Evolutionary conservation across 805 yeast genomes (phyloP), one percentile per base, ranked within the genome.

Genomic region (Candida cerambycidarum): DNA sequence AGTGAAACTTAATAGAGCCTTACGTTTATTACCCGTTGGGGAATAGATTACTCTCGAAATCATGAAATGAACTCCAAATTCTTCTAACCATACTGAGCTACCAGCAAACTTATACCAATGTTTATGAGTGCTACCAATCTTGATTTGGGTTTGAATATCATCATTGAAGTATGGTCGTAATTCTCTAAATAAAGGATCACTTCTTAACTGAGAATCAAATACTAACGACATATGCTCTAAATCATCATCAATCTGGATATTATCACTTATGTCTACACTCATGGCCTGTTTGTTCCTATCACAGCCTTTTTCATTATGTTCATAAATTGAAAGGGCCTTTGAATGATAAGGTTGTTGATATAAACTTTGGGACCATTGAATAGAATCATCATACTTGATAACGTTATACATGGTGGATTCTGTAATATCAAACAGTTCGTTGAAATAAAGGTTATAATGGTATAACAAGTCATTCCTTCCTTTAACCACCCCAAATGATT

Each of bases 31-130:
- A 3, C 59, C 59, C 19, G 31, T 37, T 2, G 57, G 57, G 21
- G 64, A 55, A 53, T 73, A 76, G 13, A 66, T 54, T 10, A 75
- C 55, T 42, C 80, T 57, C 13, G 76, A 67, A 12, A 69, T 70
- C 61, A 74, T 62, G 46, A 73, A 56, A 56, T 76, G 79, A 15
- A 74, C 67, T 27, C 76, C 74, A 48, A 73, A 74, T 17, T 69
- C 67, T 28, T 69, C 71, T 17, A 78, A 54, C 79, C 80, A 78
- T 13, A 76, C 76, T 1, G 78, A 66, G 2, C 79, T 69, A 1
- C 79, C 79, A 7, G 79, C 73, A 44, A 74, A 71, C 39, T 68
- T 62, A 46, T 53, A 72, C 80, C 81, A 78, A 44, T 58, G 55
- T 29, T 49, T 48, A 15, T 52, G 58, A 3, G 55, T 45, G 14